These are phyloP conservation scores for Primulina huaijiensis DNA, from an alignment of 257 asterid genomes.

Conservation along the genomic window DNA sequence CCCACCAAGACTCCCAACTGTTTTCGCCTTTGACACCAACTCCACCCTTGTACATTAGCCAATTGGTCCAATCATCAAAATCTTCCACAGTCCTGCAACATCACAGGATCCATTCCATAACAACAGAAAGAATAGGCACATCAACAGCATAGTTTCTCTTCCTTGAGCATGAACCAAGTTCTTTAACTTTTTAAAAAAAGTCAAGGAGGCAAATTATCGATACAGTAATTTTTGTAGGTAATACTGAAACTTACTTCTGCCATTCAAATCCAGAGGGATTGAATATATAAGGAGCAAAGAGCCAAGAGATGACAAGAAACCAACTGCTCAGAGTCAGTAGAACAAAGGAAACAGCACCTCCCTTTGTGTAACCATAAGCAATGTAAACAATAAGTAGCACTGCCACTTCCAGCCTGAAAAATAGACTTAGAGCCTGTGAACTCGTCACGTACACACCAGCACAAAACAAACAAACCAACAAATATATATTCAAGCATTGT, in stretches of 20 bases:
- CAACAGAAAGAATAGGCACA: slow-evolving; percentile 18
- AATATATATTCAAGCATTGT: slow-evolving; percentile 2
- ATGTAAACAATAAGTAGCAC: slow-evolving; percentile 83
- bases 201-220: slow-evolving; percentile 1
- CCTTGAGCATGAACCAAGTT: slow-evolving; percentile 22
- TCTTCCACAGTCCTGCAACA: slow-evolving; percentile 88
- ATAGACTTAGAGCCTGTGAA: slow-evolving; percentile 18
- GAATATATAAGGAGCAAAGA: slow-evolving; percentile 93
- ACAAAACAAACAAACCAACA: slow-evolving; percentile 4
- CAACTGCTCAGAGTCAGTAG: slow-evolving; percentile 86
- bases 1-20: slow-evolving; percentile 99
- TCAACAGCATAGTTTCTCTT: slow-evolving; percentile 7
- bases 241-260: slow-evolving; percentile 76
- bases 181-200: slow-evolving; percentile 3
- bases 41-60: slow-evolving; percentile 98
- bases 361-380: slow-evolving; percentile 72
- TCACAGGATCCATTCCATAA: slow-evolving; percentile 9
- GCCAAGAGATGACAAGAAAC: slow-evolving; percentile 98
- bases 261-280: slow-evolving; percentile 99
- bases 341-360: slow-evolving; percentile 68
- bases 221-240: neutral
- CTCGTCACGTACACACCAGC: slow-evolving; percentile 6
- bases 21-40: slow-evolving; percentile 91
- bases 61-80: slow-evolving; percentile 97
- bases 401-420: slow-evolving; percentile 89